These are phyloP conservation scores for Kluyveromyces aestuarii DNA, from an alignment of 805 yeast species.

Conservation along the genomic window DNA sequence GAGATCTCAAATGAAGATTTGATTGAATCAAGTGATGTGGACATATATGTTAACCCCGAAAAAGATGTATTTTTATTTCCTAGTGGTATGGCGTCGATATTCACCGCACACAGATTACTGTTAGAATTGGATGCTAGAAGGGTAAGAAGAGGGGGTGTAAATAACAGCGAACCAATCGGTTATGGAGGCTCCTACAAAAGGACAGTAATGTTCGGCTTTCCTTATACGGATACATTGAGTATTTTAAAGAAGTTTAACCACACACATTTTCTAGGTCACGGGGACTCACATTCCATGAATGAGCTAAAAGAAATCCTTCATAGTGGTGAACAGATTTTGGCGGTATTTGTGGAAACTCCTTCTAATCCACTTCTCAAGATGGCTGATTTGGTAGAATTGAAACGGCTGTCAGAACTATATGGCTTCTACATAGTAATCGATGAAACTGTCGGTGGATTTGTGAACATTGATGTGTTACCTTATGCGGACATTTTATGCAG, in stretches of 20 bases:
- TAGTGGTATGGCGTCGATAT: slow-evolving; percentile 89
- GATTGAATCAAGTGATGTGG: neutral
- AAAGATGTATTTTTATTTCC: slow-evolving; percentile 79
- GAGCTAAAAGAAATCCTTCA: slow-evolving; percentile 55
- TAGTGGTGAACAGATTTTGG: slow-evolving; percentile 58
- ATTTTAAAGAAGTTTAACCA: slow-evolving; percentile 89
- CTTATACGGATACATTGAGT: slow-evolving; percentile 87
- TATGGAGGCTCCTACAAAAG: slow-evolving; percentile 34
- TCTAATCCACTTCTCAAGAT: slow-evolving; percentile 87
- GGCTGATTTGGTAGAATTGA: slow-evolving; percentile 62
- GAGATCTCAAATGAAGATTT: neutral
- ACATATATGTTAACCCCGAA: slow-evolving; percentile 26
- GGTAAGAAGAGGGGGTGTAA: slow-evolving; percentile 17
- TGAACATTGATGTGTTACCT: slow-evolving; percentile 72
- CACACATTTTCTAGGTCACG: slow-evolving; percentile 74
- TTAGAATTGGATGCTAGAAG: slow-evolving; percentile 30
- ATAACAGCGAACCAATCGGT: slow-evolving; percentile 16
- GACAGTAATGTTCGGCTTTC: slow-evolving; percentile 92
- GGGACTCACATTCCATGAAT: slow-evolving; percentile 56
- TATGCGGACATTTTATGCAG: slow-evolving; percentile 82
- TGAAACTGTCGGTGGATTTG: slow-evolving; percentile 89
- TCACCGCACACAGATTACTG: slow-evolving; percentile 61
- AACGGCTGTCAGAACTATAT: slow-evolving; percentile 56
- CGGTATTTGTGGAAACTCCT: slow-evolving; percentile 88
- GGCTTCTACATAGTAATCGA: slow-evolving; percentile 79